These are phyloP conservation scores for Durusdinium trenchii DNA, from an alignment of 73 alveolate genomes.

Conservation along the genomic window DNA sequence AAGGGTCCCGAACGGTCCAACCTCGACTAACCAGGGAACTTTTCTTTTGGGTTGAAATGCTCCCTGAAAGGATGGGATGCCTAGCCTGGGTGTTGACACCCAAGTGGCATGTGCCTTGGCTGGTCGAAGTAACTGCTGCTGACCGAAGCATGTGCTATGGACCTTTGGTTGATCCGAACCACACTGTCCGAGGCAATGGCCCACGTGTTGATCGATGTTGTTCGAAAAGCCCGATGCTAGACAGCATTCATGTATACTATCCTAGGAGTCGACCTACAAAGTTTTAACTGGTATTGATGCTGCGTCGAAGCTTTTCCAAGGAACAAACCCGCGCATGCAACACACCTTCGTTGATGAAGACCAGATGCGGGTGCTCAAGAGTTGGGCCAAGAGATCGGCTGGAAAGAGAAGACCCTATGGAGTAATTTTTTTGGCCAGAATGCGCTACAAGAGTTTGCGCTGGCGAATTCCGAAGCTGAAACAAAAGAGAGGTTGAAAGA, in stretches of 20 bases:
- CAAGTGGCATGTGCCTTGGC: constrained; percentile 36
- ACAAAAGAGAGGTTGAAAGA: not conserved
- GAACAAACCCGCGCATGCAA: not conserved
- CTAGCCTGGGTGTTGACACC: constrained; percentile 8
- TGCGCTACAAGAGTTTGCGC: not conserved
- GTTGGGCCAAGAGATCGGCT: not conserved
- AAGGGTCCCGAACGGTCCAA: not conserved
- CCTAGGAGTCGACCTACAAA: not conserved
- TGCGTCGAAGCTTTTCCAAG: not conserved
- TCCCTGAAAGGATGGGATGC: not conserved
- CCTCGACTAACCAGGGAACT: too few relatives aligned
- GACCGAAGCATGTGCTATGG: not conserved
- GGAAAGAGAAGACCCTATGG: not conserved
- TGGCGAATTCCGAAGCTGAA: not conserved
- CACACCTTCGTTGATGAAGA: not conserved
- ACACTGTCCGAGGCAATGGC: not conserved
- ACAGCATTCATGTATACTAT: not conserved
- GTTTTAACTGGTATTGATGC: not conserved
- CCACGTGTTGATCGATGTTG: not conserved
- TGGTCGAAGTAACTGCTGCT: not conserved
- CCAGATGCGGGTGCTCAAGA: not conserved
- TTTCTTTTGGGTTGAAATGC: too few relatives aligned
- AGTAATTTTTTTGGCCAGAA: not conserved
- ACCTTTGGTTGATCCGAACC: not conserved
- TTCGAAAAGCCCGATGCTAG: not conserved